These are phyloP conservation scores for Hirschioporus abietinus DNA, from an alignment of 768 basidiomycete genomes.

Conservation along the genomic window DNA sequence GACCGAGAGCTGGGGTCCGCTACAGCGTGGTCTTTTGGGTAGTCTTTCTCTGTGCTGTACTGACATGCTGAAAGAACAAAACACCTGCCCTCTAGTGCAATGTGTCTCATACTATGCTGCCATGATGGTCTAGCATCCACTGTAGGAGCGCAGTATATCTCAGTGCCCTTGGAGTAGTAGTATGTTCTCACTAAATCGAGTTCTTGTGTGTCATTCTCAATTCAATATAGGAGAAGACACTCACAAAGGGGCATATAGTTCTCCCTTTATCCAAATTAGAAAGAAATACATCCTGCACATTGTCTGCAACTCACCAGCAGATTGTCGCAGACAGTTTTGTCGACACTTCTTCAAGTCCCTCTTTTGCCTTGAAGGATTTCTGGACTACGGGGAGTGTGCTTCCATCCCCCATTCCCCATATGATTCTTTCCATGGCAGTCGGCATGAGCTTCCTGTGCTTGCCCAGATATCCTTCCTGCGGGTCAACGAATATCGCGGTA, in stretches of 20 bases:
- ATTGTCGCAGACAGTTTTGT: constrained; percentile 52
- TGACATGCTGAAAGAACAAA: constrained; percentile 64
- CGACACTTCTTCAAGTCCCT: constrained; percentile 20
- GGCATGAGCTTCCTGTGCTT: constrained; percentile 64
- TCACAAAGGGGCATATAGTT: constrained; percentile 63
- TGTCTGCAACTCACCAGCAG: constrained; percentile 41
- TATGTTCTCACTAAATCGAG: constrained; percentile 45
- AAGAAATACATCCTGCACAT: neutral
- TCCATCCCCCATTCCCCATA: constrained; percentile 60
- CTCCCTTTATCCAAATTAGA: constrained; percentile 40
- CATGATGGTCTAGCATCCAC: constrained; percentile 55
- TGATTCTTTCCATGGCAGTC: constrained; percentile 51
- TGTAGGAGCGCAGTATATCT: constrained; percentile 63
- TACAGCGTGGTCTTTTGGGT: constrained; percentile 42
- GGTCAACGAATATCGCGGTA: constrained; percentile 52
- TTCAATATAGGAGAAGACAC: constrained; percentile 15
- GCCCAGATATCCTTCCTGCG: constrained; percentile 44
- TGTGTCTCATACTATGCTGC: constrained; percentile 54
- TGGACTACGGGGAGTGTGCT: constrained; percentile 46
- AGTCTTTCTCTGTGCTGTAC: constrained; percentile 50
- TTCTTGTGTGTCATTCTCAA: neutral
- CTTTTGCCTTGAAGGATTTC: constrained; percentile 28
- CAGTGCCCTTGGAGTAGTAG: constrained; percentile 54
- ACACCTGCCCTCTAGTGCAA: constrained; percentile 64
- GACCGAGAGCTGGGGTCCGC: constrained; percentile 30